phyloP scores from a whole-genome alignment of 2,329 filamentous ascomycete genomes.

The Exophiala sp. region DNA sequence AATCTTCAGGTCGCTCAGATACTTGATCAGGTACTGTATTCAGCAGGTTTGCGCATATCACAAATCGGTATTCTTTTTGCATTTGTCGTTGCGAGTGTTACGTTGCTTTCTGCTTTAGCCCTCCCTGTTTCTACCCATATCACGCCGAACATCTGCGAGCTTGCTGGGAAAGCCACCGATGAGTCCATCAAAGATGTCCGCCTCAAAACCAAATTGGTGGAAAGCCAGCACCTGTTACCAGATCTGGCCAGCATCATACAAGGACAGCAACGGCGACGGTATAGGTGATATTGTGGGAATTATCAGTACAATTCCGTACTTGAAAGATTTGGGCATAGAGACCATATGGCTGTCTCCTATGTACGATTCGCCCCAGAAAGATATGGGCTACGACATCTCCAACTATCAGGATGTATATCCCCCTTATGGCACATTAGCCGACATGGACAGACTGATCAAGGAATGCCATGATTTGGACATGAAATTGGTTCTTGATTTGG shows the following conservation, averaged over 20 bases:
- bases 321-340: conserved; percentile 33
- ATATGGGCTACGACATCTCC: conserved; percentile 67
- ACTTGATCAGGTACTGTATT: no score
- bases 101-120: no score
- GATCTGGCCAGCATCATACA: conserved; percentile 35
- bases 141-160: no score
- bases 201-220: conserved; percentile 24
- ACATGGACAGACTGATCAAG: conserved; percentile 61
- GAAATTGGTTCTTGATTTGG: conserved; percentile 70
- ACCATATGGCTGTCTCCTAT: conserved; percentile 52
- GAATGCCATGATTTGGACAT: conserved; percentile 62
- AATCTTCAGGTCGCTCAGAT: no score
- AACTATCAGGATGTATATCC: conserved; percentile 65
- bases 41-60: no score
- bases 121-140: neutral
- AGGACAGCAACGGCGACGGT: conserved; percentile 36
- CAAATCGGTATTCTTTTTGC: no score
- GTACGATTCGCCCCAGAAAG: conserved; percentile 60
- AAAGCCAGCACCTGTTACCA: conserved; percentile 30
- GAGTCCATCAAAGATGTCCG: conserved; percentile 10
- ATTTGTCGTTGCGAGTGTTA: no score
- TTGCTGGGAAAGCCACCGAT: neutral
- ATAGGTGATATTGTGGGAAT: conserved; percentile 35
- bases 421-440: conserved; percentile 63
- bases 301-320: conserved; percentile 33